Base-by-base conservation (phyloP, 192 early-diverging fungal genomes). In the Jimgerdemannia lactiflua region DNA sequence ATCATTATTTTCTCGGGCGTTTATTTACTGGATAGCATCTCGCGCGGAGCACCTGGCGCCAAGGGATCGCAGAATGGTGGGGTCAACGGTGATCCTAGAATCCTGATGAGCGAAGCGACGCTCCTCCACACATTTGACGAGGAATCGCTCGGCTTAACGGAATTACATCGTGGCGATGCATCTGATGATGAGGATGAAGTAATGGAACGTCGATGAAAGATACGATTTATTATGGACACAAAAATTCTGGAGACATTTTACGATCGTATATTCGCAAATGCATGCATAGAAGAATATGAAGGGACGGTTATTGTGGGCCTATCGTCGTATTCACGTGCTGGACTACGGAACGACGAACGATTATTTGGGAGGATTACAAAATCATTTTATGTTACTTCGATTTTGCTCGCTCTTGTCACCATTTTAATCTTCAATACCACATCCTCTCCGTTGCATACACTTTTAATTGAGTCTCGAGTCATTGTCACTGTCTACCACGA, bases 1-100 rank as follows among this genome's bases (percentile, higher is more conserved):
- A 80, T 94, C 10, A 97, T 94, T 67, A 96, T 97, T 72, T 98
- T 98, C 76, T 91, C 94, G 68, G 96, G 96, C 41, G 96, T 98
- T 17, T 93, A 95, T 85, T 81, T 95, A 79, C 84, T 96, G 76
- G 92, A 94, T 81, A 65, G 74, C 66, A 84, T 82, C 67, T 83
- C 87, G 44, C 77, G 73, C 64, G 41, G 65, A 54, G 72, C 74
- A 42, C 10, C 69, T 49, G 75, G 77, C 4, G 29, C 29, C 29
- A 29, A 29, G 29, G 29, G 29, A 1, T 29, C 29, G 29, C 29
- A 29, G 29, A 29, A 29, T 29, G 77, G 71, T 11, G 80, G 79
- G 65, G 80, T 77, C 10, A 72, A 74, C 7, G 80, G 76, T 59
- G 79, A 80, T 18, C 79, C 84, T 54, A 73, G 85, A 20, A 77